Percentiles rank a stretch among this genome's conserved stretches.
These are phyloP conservation scores for Xylariaceae sp. DNA, from an alignment of 2,329 filamentous ascomycete species.

Conservation along the genomic window DNA sequence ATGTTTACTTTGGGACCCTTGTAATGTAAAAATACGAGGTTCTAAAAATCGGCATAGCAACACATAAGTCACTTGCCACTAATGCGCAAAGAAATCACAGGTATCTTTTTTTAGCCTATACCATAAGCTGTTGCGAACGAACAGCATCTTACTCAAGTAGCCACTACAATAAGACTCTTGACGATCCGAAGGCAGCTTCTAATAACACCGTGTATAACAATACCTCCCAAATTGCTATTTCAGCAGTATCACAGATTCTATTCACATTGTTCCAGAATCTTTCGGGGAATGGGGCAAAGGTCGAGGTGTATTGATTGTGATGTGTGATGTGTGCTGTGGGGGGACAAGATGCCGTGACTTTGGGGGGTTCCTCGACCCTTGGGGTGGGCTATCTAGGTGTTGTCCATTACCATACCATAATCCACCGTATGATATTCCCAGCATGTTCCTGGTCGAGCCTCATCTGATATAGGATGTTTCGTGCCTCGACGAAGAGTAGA, in stretches of 20 bases:
- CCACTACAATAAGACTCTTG: neutral
- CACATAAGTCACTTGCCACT: neutral
- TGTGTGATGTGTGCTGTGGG: conserved; percentile 34
- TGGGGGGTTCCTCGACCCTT: conserved; percentile 34
- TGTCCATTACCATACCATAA: conserved; percentile 33
- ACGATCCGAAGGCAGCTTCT: conserved; percentile 6
- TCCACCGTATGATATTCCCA: conserved; percentile 28
- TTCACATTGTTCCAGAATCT: conserved; percentile 16
- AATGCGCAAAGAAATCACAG: neutral
- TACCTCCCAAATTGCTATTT: conserved; percentile 13
- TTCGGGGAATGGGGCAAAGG: conserved; percentile 18
- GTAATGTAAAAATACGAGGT: too few species aligned
- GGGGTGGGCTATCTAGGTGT: conserved; percentile 28
- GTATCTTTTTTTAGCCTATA: neutral
- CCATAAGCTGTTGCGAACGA: neutral
- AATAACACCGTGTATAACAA: neutral
- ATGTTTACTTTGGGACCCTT: too few species aligned
- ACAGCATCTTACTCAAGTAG: neutral
- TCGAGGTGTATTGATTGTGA: conserved; percentile 39
- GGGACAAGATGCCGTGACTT: conserved; percentile 40
- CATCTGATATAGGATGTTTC: conserved; percentile 24
- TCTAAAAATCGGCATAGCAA: too few species aligned
- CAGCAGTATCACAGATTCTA: conserved; percentile 19
- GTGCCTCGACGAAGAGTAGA: conserved; percentile 11
- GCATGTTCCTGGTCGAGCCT: conserved; percentile 22